A percentile compares a stretch with the other conserved stretches of the same genome.
Conservation (phyloP, 2,329 filamentous ascomycete species). For the Nigrospora sphaerica region DNA sequence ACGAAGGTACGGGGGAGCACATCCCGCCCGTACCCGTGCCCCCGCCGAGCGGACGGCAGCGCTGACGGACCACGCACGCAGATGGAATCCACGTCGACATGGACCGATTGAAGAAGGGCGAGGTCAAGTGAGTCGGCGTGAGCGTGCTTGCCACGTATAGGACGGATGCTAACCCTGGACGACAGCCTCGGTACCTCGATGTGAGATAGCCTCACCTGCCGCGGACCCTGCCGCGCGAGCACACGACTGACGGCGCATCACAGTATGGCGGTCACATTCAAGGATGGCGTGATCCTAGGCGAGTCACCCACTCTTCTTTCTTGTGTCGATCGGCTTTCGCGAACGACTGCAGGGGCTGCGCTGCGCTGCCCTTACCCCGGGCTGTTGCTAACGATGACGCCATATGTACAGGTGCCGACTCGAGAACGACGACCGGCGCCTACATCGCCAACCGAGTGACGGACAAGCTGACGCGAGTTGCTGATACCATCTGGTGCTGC, state of each 20-base stretch:
- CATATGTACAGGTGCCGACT: conserved; percentile 66
- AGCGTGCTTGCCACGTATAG: too few relatives aligned
- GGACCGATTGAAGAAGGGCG: conserved; percentile 96
- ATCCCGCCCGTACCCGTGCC: neutral
- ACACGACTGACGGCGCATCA: conserved; percentile 10
- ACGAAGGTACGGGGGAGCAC: conserved; percentile 44
- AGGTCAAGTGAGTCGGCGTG: conserved; percentile 76
- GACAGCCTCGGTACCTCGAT: conserved; percentile 91
- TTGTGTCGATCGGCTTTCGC: neutral
- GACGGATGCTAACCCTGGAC: too few relatives aligned
- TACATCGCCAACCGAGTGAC: conserved; percentile 99
- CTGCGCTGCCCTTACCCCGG: too few relatives aligned
- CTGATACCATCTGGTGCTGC: conserved; percentile 99
- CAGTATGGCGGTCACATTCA: conserved; percentile 99
- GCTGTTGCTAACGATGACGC: too few relatives aligned
- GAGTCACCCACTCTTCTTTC: conserved; percentile 4
- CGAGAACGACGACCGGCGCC: conserved; percentile 90
- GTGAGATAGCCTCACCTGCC: conserved; percentile 42
- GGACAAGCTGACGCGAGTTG: conserved; percentile 96
- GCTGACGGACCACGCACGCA: conserved; percentile 31
- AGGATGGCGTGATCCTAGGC: conserved; percentile 92
- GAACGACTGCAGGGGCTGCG: conserved; percentile 1
- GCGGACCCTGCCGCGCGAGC: neutral
- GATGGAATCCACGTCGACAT: conserved; percentile 99
- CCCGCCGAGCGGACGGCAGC: neutral